phyloP scores from a whole-genome alignment of 768 basidiomycete genomes.

The Sarcodon aspratus region DNA sequence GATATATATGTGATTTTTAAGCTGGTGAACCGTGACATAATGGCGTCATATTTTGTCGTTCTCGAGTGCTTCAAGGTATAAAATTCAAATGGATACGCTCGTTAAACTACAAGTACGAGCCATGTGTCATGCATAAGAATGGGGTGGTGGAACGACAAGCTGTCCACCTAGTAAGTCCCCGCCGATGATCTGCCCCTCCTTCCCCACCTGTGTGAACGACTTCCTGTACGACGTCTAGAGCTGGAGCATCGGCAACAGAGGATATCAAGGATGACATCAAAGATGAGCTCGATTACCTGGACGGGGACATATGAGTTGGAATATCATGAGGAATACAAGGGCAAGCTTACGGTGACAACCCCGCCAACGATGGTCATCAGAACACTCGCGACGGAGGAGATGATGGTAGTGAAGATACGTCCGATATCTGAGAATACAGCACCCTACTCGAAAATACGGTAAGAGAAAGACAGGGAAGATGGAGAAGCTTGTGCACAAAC shows the following conservation, averaged over 20 bases:
- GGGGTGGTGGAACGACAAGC: too few species aligned
- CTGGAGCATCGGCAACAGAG: conserved; percentile 28
- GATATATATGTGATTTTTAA: too few species aligned
- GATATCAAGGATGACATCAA: conserved; percentile 44
- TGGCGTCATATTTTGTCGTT: too few species aligned
- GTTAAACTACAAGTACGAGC: too few species aligned
- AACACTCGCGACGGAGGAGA: conserved; percentile 48
- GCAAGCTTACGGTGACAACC: conserved; percentile 45
- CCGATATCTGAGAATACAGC: conserved; percentile 59
- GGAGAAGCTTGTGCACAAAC: neutral
- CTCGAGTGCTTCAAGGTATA: too few species aligned
- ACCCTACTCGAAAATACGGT: conserved; percentile 25
- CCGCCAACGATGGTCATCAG: conserved; percentile 49
- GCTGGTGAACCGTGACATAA: too few species aligned
- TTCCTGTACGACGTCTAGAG: conserved; percentile 15
- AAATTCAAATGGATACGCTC: too few species aligned
- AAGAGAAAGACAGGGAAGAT: neutral
- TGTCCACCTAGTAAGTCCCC: neutral
- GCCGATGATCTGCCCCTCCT: conserved; percentile 4
- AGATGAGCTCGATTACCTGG: conserved; percentile 55
- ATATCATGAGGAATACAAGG: neutral
- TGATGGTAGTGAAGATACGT: conserved; percentile 41
- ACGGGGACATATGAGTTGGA: neutral
- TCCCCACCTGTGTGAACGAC: conserved; percentile 14
- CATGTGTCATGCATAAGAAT: too few species aligned